Percentiles rank a stretch among this genome's conserved stretches.
Evolutionary conservation across 345 rosid genomes (phyloP).

Genomic region (Cardiospermum halicacabum): DNA sequence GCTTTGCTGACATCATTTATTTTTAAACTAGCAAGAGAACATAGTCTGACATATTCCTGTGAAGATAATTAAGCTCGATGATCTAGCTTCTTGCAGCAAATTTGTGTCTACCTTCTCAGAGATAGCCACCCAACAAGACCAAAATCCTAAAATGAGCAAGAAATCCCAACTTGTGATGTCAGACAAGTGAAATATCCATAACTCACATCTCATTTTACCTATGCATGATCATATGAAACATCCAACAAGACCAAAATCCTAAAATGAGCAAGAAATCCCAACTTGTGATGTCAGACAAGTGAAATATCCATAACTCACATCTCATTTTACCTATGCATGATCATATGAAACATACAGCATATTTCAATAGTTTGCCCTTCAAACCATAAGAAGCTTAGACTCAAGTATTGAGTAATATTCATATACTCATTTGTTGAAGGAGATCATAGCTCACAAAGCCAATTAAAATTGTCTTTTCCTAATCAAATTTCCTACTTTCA

Average conservation of each 20-base stretch:
- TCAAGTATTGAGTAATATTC: not conserved
- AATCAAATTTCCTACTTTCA: not conserved
- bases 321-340: not conserved
- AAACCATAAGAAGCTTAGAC: not conserved
- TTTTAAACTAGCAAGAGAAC: not conserved
- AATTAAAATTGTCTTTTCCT: not conserved
- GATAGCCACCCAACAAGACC: no score
- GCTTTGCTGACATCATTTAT: not conserved
- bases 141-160: not conserved
- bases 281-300: not conserved
- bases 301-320: not conserved
- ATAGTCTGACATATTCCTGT: not conserved
- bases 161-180: constrained; percentile 1
- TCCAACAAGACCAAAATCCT: no score
- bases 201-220: not conserved
- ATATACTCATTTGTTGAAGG: not conserved
- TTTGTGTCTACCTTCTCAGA: not conserved
- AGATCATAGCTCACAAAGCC: not conserved
- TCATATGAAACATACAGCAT: not conserved
- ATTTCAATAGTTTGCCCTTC: not conserved
- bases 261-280: not conserved
- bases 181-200: not conserved
- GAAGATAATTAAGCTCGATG: constrained; percentile 1
- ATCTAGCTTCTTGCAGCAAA: not conserved
- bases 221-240: no score